Evolutionary conservation across 1,139 yeast genomes (phyloP).

Genomic region (Yamadazyma sp.): DNA sequence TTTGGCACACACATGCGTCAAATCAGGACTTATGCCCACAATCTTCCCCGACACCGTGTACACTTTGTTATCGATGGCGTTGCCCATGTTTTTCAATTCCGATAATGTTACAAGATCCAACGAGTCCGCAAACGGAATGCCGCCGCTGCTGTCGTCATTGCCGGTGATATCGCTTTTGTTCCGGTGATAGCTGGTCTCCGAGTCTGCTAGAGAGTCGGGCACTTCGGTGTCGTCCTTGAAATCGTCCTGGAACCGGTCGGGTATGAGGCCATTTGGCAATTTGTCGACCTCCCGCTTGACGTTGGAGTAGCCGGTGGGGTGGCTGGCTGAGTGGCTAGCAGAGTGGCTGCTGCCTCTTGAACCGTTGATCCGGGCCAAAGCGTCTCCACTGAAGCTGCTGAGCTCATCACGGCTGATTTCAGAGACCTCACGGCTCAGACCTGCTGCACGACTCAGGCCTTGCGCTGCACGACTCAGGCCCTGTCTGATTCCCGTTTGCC

Average conservation of each 20-base stretch:
- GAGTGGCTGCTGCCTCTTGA: too few relatives aligned
- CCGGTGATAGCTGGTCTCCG: too few relatives aligned
- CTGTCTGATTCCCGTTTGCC: too few relatives aligned
- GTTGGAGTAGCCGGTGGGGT: too few relatives aligned
- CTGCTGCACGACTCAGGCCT: too few relatives aligned
- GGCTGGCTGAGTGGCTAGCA: not conserved
- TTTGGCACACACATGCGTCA: constrained; percentile 27
- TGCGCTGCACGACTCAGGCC: too few relatives aligned
- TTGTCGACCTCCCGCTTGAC: constrained; percentile 3
- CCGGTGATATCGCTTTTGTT: too few relatives aligned
- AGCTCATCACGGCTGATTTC: too few relatives aligned
- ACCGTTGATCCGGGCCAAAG: too few relatives aligned
- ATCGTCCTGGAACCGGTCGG: constrained; percentile 17
- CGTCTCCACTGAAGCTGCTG: too few relatives aligned
- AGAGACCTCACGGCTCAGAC: too few relatives aligned
- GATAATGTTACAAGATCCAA: not conserved
- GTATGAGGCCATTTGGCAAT: constrained; percentile 12
- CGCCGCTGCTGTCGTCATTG: constrained; percentile 1
- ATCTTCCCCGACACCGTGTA: constrained; percentile 20
- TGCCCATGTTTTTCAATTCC: constrained; percentile 4
- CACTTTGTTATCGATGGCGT: constrained; percentile 15
- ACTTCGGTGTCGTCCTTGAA: constrained; percentile 10
- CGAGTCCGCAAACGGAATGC: constrained; percentile 8
- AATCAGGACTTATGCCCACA: constrained; percentile 25
- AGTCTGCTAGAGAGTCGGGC: constrained; percentile 6